phyloP scores from a whole-genome alignment of 1,139 yeast genomes.

The Zygosaccharomyces pseudobailii region DNA sequence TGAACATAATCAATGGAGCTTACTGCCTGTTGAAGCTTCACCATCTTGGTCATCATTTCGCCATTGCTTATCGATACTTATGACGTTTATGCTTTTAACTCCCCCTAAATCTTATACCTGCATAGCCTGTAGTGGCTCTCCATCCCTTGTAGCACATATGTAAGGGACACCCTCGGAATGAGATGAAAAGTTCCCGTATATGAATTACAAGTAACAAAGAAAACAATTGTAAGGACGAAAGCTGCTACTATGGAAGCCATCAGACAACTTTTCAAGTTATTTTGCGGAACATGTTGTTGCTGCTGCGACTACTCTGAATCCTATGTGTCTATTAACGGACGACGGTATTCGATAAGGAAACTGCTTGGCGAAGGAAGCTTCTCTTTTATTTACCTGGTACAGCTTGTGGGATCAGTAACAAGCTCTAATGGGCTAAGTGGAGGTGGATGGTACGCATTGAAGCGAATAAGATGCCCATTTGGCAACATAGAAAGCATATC shows the following conservation, averaged over 20 bases:
- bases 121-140: neutral
- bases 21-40: neutral
- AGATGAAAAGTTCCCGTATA: neutral
- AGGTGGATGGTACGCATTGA: constrained; percentile 62
- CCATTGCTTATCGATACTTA: too few species aligned
- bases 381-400: constrained; percentile 81
- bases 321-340: constrained; percentile 40
- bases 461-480: constrained; percentile 82
- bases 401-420: constrained; percentile 32
- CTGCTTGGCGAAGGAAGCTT: constrained; percentile 88
- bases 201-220: neutral
- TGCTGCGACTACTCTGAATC: constrained; percentile 15
- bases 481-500: constrained; percentile 66
- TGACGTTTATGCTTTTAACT: too few species aligned
- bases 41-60: too few species aligned
- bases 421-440: constrained; percentile 21
- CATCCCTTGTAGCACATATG: neutral
- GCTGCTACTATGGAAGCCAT: constrained; percentile 7
- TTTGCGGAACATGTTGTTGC: constrained; percentile 15
- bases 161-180: neutral
- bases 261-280: constrained; percentile 6
- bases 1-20: neutral
- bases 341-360: constrained; percentile 43
- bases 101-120: too few species aligned
- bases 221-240: neutral